phyloP scores from a whole-genome alignment of 2,329 filamentous ascomycete species.

The Corynespora cassiicola region DNA sequence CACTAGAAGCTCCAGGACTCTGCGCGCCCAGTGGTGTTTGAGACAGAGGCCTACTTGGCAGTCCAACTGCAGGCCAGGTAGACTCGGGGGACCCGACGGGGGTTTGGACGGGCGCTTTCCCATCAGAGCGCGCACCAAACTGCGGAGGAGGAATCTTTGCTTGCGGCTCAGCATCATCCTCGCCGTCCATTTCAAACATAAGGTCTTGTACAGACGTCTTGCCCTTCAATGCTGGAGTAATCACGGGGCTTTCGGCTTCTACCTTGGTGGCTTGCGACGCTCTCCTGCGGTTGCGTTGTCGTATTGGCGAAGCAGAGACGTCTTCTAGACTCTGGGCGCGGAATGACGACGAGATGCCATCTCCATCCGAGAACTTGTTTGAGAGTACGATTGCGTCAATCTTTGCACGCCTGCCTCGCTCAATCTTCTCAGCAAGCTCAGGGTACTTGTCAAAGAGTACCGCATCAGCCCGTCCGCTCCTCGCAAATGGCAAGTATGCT shows the following conservation, averaged over 20 bases:
- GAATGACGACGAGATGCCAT: constrained; percentile 66
- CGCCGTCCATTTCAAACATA: constrained; percentile 80
- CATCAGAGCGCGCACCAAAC: constrained; percentile 17
- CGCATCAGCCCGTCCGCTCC: constrained; percentile 74
- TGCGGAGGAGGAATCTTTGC: constrained; percentile 29
- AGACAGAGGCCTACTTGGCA: constrained; percentile 13
- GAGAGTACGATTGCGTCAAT: constrained; percentile 80
- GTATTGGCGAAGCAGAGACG: constrained; percentile 53
- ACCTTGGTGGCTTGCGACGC: constrained; percentile 52
- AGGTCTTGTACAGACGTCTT: constrained; percentile 76
- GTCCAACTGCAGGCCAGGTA: constrained; percentile 29
- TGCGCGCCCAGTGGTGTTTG: constrained; percentile 23
- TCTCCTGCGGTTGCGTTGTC: constrained; percentile 50
- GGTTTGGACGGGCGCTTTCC: constrained; percentile 15
- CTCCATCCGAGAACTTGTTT: constrained; percentile 68
- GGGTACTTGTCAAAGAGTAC: constrained; percentile 70
- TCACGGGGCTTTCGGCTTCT: constrained; percentile 64
- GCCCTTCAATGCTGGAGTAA: constrained; percentile 71
- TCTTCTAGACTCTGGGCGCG: constrained; percentile 73
- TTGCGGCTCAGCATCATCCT: constrained; percentile 4
- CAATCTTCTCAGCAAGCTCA: constrained; percentile 67
- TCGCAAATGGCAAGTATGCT: constrained; percentile 75
- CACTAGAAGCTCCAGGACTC: constrained; percentile 27
- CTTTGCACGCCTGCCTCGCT: constrained; percentile 71
- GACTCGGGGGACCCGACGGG: constrained; percentile 27